Evolutionary conservation across 805 yeast species (phyloP).

Genomic region (Barnettozyma wickerhamii): DNA sequence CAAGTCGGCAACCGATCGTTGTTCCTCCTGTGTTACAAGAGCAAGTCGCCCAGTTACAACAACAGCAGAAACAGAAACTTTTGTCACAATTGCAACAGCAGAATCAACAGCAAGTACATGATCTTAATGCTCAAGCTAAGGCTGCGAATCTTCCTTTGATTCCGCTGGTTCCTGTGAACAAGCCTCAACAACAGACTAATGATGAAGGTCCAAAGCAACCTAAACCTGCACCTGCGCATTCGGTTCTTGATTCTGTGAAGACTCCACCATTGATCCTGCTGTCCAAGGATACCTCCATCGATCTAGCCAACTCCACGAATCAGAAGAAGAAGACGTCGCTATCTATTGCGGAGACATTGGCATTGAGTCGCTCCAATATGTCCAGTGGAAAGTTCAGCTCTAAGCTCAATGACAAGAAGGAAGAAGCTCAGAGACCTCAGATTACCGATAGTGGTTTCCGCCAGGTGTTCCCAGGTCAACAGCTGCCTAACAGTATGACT

Average conservation of each 20-base stretch:
- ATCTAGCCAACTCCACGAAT: constrained; percentile 20
- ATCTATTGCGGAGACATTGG: constrained; percentile 59
- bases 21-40: constrained; percentile 15
- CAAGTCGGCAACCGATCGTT: constrained; percentile 6
- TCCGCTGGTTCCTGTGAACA: constrained; percentile 1
- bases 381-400: constrained; percentile 27
- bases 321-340: constrained; percentile 30
- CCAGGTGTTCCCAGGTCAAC: too few relatives aligned
- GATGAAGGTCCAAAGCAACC: constrained; percentile 12
- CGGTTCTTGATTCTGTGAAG: constrained; percentile 20
- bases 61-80: constrained; percentile 21
- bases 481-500: not conserved
- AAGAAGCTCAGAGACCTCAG: not conserved
- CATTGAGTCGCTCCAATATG: constrained; percentile 47
- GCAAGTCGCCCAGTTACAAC: constrained; percentile 23
- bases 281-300: constrained; percentile 25
- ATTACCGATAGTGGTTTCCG: too few relatives aligned
- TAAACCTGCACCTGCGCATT: constrained; percentile 19
- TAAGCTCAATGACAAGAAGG: constrained; percentile 18
- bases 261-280: constrained; percentile 20
- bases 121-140: not conserved
- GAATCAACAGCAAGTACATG: constrained; percentile 2
- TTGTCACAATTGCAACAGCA: constrained; percentile 14
- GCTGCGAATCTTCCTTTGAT: not conserved
- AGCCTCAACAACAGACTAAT: not conserved